phyloP scores from a whole-genome alignment of 2,329 filamentous ascomycete genomes.

The Aspergillus sp. region DNA sequence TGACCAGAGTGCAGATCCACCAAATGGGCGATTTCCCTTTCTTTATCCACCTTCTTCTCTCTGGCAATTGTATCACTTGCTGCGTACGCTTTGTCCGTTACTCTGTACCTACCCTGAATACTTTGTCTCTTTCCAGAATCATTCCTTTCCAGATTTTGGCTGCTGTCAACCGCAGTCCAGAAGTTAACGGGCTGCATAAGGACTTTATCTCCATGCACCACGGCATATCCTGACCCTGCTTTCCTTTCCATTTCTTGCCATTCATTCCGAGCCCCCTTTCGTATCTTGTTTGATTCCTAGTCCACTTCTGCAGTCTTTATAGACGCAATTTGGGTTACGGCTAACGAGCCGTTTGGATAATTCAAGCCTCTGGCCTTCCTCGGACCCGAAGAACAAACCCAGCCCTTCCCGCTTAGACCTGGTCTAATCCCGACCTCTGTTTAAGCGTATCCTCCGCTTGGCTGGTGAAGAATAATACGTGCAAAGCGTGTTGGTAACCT shows the following conservation, averaged over 20 bases:
- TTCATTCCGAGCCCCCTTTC: slow-evolving; percentile 7
- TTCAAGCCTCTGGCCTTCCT: slow-evolving; percentile 12
- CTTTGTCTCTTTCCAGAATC: slow-evolving; percentile 21
- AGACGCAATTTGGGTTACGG: slow-evolving; percentile 12
- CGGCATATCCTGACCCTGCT: slow-evolving; percentile 12
- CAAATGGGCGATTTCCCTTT: slow-evolving; percentile 23
- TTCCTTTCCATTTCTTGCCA: neutral
- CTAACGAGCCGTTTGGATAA: slow-evolving; percentile 17
- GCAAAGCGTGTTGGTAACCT: neutral
- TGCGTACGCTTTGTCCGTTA: neutral
- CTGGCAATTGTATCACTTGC: slow-evolving; percentile 16
- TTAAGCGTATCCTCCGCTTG: slow-evolving; percentile 12
- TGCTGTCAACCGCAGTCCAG: slow-evolving; percentile 8
- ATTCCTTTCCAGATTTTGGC: slow-evolving; percentile 15
- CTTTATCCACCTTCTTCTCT: slow-evolving; percentile 22
- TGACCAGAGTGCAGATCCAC: slow-evolving; percentile 24
- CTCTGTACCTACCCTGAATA: slow-evolving; percentile 16
- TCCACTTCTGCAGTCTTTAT: slow-evolving; percentile 1
- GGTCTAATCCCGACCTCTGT: slow-evolving; percentile 7
- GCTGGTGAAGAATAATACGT: slow-evolving; percentile 12
- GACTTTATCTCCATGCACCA: slow-evolving; percentile 13
- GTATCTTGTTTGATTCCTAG: neutral
- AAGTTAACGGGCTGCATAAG: slow-evolving; percentile 17
- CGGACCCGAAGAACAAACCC: slow-evolving; percentile 6
- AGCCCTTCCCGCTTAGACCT: slow-evolving; percentile 13